Base-by-base conservation (phyloP, 2,329 filamentous ascomycete species). In the Phialophora chinensis region DNA sequence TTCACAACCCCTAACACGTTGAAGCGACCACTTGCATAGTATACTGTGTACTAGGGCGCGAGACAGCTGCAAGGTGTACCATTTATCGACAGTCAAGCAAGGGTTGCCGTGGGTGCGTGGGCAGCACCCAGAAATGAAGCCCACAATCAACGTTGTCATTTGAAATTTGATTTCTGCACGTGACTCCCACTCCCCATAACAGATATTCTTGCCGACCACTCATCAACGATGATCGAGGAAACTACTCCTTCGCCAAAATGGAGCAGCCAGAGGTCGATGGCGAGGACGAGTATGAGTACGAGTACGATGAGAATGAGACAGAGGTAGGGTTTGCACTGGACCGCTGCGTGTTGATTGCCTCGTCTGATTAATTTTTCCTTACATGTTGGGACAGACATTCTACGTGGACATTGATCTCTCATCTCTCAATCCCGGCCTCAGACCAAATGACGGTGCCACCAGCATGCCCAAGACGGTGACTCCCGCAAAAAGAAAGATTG, bases 361-460 rank as follows among this genome's bases (percentile, higher is more conserved):
- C 17, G 14, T 17, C 44, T 14, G 23, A 49, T 58, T 60, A 52
- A 68, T 58, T 55, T 38, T 56, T 62, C 29, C 33, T 66, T 66
- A 57, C 59, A 54, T 50, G 38, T 65, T 65, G 29, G 57, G 38
- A 52, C 61, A 88, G 80, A 83, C 84, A 63, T 84, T 87, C 72
- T 88, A 86, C 73, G 79, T 89, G 62, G 86, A 86, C 49, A 77
- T 89, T 66, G 87, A 89, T 74, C 77, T 89, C 35, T 85, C 80
- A 31, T 79, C 81, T 44, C 73, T 75, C 61, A 78, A 81, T 63
- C 77, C 78, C n/a, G 74, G 72, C 38, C 74, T 78, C 33, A 77
- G 77, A 14, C 31, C 67, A 25, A 65, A 62, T 47, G 55, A 66
- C 23, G 29, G 62, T 23, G 47, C 27, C n/a, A 53, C 49, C n/a